Conservation (phyloP, 768 basidiomycete species). For the Tulasnella calospora region DNA sequence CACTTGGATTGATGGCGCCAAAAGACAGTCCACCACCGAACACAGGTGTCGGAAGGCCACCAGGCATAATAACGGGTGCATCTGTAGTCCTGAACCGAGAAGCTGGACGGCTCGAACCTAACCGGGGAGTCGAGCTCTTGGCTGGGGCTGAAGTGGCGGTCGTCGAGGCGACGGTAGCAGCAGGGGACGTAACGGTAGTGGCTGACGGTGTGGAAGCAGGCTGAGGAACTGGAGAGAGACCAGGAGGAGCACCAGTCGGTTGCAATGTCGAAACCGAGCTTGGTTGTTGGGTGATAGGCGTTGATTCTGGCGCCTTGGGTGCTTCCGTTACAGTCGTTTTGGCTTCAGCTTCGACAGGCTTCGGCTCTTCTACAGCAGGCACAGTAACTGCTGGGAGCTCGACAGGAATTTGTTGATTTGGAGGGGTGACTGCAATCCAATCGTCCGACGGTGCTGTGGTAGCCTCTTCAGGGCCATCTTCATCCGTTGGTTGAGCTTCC, state of each 20-base stretch:
- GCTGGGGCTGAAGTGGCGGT: slow-evolving; percentile 34
- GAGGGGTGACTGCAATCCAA: slow-evolving; percentile 24
- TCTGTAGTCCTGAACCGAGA: slow-evolving; percentile 64
- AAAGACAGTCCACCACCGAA: slow-evolving; percentile 19
- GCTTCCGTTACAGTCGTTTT: slow-evolving; percentile 29
- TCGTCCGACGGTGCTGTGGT: slow-evolving; percentile 19
- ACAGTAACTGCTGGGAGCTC: slow-evolving; percentile 4
- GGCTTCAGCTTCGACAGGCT: not conserved
- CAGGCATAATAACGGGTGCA: slow-evolving; percentile 75
- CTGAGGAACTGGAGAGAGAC: slow-evolving; percentile 33
- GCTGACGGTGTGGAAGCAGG: slow-evolving; percentile 26
- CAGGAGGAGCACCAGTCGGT: slow-evolving; percentile 16
- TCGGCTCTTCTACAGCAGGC: not conserved
- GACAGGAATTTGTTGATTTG: slow-evolving; percentile 14
- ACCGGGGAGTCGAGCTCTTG: slow-evolving; percentile 42
- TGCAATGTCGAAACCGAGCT: slow-evolving; percentile 26
- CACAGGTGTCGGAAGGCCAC: slow-evolving; percentile 18
- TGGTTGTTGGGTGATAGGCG: slow-evolving; percentile 28
- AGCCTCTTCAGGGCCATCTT: slow-evolving; percentile 21
- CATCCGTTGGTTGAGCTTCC: not conserved
- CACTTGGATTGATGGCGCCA: slow-evolving; percentile 2
- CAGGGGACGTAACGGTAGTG: slow-evolving; percentile 31
- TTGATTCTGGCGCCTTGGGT: slow-evolving; percentile 31
- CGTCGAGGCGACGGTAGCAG: slow-evolving; percentile 33
- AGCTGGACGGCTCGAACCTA: slow-evolving; percentile 51